Base-by-base conservation (phyloP, 345 rosid genomes). In the Passiflora organensis region DNA sequence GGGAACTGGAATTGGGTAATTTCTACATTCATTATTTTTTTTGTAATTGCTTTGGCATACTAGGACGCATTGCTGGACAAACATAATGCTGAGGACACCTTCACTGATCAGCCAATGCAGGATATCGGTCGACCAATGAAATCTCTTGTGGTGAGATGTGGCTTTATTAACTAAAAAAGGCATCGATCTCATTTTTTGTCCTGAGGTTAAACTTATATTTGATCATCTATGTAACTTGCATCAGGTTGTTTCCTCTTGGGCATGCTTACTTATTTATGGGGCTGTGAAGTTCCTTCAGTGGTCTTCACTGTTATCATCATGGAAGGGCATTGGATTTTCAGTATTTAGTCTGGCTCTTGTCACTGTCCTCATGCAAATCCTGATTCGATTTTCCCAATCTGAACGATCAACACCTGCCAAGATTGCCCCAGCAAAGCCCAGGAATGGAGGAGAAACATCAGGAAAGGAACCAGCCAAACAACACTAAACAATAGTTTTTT, bases 371-470 rank as follows among this genome's bases (percentile, higher is more conserved):
- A 69, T 63, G 74, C 64, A 69, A 17, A 55, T 63, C 16, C 54
- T 69, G 64, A 69, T 69, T 32, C 69, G 69, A 13, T 69, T 53
- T 38, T 63, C 65, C 6, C 74, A 69, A 56, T 58, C 74, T 18
- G 74, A 69, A 52, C 74, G 39, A 14, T 69, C 74, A 17, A 63
- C 68, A 23, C 69, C 69, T 16, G 69, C 69, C 51, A 58, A 58
- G 68, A 78, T 82, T 14, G 79, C 77, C 17, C 94, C 89, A 21
- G 71, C 82, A 15, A 84, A 81, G 65, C 71, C 78, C 59, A 85
- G 70, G 53, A 68, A 56, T 13, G 45, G 39, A n/a, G 60, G 62
- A 8, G 72, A 47, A 50, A 24, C 65, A 43, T 60, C 75, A 5
- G 64, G 70, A 59, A 56, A 52, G 15, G 64, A 49, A 71, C 36